Conservation (phyloP, 148 eudicot species). For the Chenopodium suecicum region DNA sequence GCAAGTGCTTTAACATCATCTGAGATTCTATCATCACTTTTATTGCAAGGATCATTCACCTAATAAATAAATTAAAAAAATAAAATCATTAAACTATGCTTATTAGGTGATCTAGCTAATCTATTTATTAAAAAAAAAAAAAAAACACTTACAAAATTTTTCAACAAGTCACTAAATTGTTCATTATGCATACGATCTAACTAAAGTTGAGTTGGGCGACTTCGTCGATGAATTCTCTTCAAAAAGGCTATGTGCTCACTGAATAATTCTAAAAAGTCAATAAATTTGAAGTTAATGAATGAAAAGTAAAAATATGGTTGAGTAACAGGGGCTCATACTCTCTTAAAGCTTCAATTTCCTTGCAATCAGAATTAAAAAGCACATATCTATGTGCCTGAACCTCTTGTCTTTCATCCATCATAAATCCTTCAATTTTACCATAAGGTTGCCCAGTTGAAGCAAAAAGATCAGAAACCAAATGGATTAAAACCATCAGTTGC, state of each 20-base stretch:
- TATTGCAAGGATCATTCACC: too few species aligned
- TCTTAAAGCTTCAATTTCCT: conserved; percentile 12
- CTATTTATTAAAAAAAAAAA: background rate
- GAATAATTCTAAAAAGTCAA: background rate
- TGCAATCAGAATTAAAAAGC: conserved; percentile 16
- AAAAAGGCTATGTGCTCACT: background rate
- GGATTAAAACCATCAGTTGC: too few species aligned
- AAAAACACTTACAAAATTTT: conserved; percentile 2
- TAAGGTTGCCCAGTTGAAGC: background rate
- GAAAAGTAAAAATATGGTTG: background rate
- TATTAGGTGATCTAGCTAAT: too few species aligned
- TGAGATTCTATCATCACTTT: too few species aligned
- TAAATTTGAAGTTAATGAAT: background rate
- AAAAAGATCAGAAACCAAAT: background rate
- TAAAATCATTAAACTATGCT: too few species aligned
- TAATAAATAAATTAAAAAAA: too few species aligned
- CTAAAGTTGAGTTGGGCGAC: background rate
- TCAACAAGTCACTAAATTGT: conserved; percentile 5
- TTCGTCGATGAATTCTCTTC: background rate
- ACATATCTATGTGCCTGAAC: conserved; percentile 15
- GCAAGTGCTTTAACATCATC: too few species aligned
- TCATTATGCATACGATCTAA: conserved; percentile 14
- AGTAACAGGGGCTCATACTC: background rate
- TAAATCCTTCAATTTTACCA: conserved; percentile 6
- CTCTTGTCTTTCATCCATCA: conserved; percentile 13